phyloP scores from a whole-genome alignment of 1,139 yeast species.

The Pichia sp. region DNA sequence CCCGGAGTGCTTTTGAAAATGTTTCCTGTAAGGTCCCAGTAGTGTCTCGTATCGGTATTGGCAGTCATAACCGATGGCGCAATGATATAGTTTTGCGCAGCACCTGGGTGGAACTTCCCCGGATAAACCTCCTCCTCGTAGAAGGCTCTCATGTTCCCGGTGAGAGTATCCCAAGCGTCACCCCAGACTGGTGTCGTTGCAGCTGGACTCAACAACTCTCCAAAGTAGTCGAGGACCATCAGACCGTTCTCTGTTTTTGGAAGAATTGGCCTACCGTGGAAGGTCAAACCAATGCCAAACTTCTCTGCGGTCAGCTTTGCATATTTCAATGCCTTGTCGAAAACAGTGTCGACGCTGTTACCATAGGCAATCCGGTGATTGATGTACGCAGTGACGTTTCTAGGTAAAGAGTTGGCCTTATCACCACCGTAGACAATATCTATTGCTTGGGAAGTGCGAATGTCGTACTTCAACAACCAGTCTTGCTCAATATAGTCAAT shows the following conservation, averaged over 20 bases:
- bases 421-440: slow-evolving; percentile 59
- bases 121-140: slow-evolving; percentile 45
- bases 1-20: slow-evolving; percentile 59
- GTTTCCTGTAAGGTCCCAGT: slow-evolving; percentile 66
- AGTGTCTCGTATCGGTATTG: slow-evolving; percentile 77
- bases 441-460: slow-evolving; percentile 56
- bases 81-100: slow-evolving; percentile 33
- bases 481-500: not conserved
- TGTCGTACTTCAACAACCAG: slow-evolving; percentile 32
- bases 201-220: slow-evolving; percentile 30
- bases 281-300: slow-evolving; percentile 43
- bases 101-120: slow-evolving; percentile 39
- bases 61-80: slow-evolving; percentile 71
- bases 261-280: slow-evolving; percentile 34
- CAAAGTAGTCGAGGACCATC: slow-evolving; percentile 38
- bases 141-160: slow-evolving; percentile 44
- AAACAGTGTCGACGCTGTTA: slow-evolving; percentile 36
- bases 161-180: slow-evolving; percentile 40
- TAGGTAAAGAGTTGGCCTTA: slow-evolving; percentile 55
- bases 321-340: slow-evolving; percentile 23
- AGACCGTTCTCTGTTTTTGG: slow-evolving; percentile 39
- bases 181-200: slow-evolving; percentile 43
- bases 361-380: slow-evolving; percentile 47
- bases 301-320: slow-evolving; percentile 41
- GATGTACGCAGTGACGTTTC: slow-evolving; percentile 42